These are phyloP conservation scores for Trichosporon ovoides DNA, from an alignment of 1,284 basidiomycete genomes.

Conservation along the genomic window DNA sequence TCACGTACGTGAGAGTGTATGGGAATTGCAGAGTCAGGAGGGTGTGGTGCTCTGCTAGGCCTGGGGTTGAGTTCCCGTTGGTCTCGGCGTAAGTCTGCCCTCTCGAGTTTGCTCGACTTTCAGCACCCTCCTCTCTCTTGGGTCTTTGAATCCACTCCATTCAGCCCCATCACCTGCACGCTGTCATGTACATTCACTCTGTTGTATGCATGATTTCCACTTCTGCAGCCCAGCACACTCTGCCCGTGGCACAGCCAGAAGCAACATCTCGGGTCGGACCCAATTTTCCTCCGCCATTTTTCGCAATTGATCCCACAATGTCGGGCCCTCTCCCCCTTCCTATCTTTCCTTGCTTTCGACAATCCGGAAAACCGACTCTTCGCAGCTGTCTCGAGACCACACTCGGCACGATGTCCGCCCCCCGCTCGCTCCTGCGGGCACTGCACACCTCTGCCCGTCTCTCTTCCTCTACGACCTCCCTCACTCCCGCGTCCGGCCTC, in stretches of 20 bases:
- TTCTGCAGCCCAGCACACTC: not conserved
- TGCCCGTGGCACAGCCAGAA: too few species aligned
- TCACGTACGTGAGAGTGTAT: slow-evolving; percentile 69
- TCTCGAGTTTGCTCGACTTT: too few species aligned
- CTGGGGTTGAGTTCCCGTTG: slow-evolving; percentile 53
- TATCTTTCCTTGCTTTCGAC: too few species aligned
- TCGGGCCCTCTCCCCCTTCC: not conserved
- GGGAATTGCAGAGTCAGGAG: slow-evolving; percentile 72
- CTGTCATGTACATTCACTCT: not conserved
- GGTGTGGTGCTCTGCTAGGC: slow-evolving; percentile 66
- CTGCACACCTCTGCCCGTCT: slow-evolving; percentile 28
- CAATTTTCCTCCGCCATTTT: not conserved
- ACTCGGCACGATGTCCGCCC: slow-evolving; percentile 16
- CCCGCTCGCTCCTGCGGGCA: slow-evolving; percentile 24
- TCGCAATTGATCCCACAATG: slow-evolving; percentile 4
- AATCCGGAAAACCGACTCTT: not conserved
- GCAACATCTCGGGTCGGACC: too few species aligned
- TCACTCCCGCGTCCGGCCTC: slow-evolving; percentile 6
- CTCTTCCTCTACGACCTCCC: slow-evolving; percentile 7
- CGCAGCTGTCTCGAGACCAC: not conserved
- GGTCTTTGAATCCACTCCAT: too few species aligned
- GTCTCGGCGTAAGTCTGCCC: too few species aligned
- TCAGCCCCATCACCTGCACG: not conserved
- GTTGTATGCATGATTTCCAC: slow-evolving; percentile 5
- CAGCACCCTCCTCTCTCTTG: too few species aligned